These are phyloP conservation scores for Inga oerstediana DNA, from an alignment of 306 rosid genomes.

Conservation along the genomic window DNA sequence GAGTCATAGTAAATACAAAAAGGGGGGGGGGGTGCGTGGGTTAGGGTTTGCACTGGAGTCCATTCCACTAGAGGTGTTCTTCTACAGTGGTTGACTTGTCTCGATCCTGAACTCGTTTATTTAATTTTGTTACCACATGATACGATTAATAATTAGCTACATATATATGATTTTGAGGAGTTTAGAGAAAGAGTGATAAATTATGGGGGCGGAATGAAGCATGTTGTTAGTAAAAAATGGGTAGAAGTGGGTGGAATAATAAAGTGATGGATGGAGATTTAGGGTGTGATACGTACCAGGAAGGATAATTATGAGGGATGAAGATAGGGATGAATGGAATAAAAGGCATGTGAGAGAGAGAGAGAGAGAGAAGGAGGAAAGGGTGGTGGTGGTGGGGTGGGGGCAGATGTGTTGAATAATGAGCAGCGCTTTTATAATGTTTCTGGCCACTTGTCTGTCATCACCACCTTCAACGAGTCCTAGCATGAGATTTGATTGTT, in stretches of 20 bases:
- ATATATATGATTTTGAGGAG: no score
- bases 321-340: neutral
- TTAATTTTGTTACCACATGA: neutral
- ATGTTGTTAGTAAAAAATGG: neutral
- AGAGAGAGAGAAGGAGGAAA: no score
- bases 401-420: conserved; percentile 1
- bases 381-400: neutral
- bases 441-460: conserved; percentile 12
- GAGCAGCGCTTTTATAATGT: neutral
- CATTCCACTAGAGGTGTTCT: neutral
- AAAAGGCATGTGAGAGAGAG: neutral
- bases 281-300: no score
- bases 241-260: neutral
- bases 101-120: neutral
- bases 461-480: neutral
- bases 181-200: neutral
- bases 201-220: neutral
- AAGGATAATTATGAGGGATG: neutral
- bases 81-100: neutral
- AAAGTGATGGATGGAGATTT: neutral
- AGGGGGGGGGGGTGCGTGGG: neutral
- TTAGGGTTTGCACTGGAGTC: neutral
- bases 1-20: no score
- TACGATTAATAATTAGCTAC: no score
- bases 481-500: no score